These are phyloP conservation scores for Aegilops tauschii DNA, from an alignment of 176 grass and related monocot species.

Conservation along the genomic window DNA sequence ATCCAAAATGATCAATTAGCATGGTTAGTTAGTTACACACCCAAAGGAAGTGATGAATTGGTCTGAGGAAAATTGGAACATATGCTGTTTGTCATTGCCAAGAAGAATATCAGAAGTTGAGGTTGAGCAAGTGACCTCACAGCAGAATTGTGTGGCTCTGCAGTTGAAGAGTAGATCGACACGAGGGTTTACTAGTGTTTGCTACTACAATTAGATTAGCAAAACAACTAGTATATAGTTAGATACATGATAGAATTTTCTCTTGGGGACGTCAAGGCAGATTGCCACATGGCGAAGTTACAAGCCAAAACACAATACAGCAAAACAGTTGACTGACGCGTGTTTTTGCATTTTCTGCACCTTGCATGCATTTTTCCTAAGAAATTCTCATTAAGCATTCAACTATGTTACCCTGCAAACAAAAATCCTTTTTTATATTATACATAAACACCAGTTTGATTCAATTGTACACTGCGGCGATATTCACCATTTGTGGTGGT, in stretches of 20 bases:
- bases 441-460: not conserved
- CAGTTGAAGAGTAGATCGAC: not conserved
- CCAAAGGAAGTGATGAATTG: slow-evolving; percentile 3
- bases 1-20: not conserved
- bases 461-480: not conserved
- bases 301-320: not conserved
- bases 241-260: not conserved
- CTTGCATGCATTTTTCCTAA: not conserved
- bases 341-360: not conserved
- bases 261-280: not conserved
- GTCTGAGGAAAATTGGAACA: not conserved
- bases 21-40: not conserved
- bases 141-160: not conserved
- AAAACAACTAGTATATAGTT: not conserved
- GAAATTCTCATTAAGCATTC: not conserved
- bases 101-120: not conserved
- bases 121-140: not conserved
- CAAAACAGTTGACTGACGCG: not conserved
- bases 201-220: not conserved
- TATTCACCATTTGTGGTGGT: not conserved
- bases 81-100: not conserved
- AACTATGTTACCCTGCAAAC: not conserved
- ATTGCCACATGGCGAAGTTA: not conserved
- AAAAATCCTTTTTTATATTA: not conserved
- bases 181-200: not conserved